Evolutionary conservation across 768 basidiomycete species (phyloP), one percentile per base, ranked within the genome.

Genomic region (Tylopilus rubrobrunneus): DNA sequence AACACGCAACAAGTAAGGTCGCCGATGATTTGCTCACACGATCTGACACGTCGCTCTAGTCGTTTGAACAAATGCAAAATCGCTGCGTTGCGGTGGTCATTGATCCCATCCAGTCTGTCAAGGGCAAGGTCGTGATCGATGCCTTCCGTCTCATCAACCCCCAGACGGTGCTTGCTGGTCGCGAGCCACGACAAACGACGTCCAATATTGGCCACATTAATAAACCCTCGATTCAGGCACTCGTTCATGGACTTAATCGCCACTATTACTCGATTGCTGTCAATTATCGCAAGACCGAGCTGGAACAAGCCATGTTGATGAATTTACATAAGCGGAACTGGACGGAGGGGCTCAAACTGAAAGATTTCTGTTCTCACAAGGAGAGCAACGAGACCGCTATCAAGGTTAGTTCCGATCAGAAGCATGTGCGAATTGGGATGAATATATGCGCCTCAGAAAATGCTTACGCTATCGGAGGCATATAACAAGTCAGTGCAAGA

Each of bases 401-500:
- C 77, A 94, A 97, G 84, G 96, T 95, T 66, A 56, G 81, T 60
- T 52, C 52, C 39, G 34, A 48, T 56, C 59, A 59, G 46, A 61
- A 60, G 49, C 40, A 1, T 28, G 43, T 21, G 42, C 50, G 56
- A 54, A 59, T 55, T 59, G 52, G 58, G 43, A 62, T 64, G 52
- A 65, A 57, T 48, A 40, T 29, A 10, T 56, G 51, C 50, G 56
- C 49, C 40, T 34, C 56, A 56, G 56, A 69, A 95, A 51, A 98
- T 99, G 97, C 84, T 98, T 47, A 72, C 83, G 34, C 83, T 99
- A 21, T 93, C 97, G 27, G 86, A 88, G 70, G 86, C 89, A 27
- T 99, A 99, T 78, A 97, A 96, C 73, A 97, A 96, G 72, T 96
- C 93, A 0, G 92, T 99, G 45, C 90, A 96, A 73, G 97, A 98